phyloP scores from a whole-genome alignment of 2,329 filamentous ascomycete species.

The Podosphaera xanthii region DNA sequence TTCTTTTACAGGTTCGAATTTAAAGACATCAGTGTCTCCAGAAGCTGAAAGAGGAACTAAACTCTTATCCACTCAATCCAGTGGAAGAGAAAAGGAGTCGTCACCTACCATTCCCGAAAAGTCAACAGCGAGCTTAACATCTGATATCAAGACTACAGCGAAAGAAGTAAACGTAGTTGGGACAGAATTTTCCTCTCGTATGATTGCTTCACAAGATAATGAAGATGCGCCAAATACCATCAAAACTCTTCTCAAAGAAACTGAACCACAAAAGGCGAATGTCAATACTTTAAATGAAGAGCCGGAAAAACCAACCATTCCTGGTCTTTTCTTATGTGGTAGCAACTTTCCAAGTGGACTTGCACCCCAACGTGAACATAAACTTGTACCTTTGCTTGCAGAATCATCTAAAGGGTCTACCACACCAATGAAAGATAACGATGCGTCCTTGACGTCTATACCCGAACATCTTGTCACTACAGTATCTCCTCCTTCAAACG shows the following conservation, averaged over 20 bases:
- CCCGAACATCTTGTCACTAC: background rate
- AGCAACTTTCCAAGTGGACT: background rate
- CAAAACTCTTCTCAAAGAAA: background rate
- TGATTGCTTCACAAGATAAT: background rate
- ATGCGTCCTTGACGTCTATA: no score
- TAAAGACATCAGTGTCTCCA: background rate
- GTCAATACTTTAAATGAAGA: background rate
- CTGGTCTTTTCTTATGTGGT: slow-evolving; percentile 1
- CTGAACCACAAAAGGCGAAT: background rate
- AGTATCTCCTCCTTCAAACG: background rate
- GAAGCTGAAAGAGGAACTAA: background rate
- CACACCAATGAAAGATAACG: no score
- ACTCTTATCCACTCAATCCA: no score
- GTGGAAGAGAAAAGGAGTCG: background rate
- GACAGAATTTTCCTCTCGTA: background rate
- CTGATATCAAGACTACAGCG: background rate
- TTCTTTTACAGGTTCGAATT: background rate
- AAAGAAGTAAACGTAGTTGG: background rate
- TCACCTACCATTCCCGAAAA: background rate
- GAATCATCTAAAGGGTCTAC: no score
- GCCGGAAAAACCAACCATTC: slow-evolving; percentile 1
- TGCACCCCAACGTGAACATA: background rate
- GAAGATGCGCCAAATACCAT: background rate
- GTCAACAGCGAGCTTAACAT: background rate
- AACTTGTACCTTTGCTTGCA: no score